Percentiles rank a stretch among this genome's conserved stretches.
Evolutionary conservation across 331 rosid species (phyloP).

Genomic region (Malus hybrid): DNA sequence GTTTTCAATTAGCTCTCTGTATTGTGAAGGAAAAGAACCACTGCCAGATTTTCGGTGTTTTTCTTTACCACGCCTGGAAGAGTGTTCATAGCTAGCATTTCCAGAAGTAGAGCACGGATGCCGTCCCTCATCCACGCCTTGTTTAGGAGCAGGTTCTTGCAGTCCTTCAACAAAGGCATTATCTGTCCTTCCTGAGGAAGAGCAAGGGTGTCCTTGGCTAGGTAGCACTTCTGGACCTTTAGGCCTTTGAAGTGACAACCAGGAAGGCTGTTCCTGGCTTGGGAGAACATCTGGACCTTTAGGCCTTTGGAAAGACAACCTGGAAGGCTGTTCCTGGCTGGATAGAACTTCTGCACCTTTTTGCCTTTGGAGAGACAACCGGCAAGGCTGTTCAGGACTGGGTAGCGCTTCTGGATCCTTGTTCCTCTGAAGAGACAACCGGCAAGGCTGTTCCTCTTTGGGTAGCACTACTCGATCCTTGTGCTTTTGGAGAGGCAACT

Average conservation of each 20-base stretch:
- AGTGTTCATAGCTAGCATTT: constrained; percentile 1
- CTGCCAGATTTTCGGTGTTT: not conserved
- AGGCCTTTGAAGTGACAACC: not conserved
- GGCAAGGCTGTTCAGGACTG: not conserved
- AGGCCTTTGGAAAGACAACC: not conserved
- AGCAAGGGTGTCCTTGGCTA: not conserved
- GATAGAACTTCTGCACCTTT: not conserved
- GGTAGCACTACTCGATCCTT: not conserved
- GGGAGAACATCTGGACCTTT: not conserved
- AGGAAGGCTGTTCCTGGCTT: not conserved
- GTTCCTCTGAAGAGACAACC: not conserved
- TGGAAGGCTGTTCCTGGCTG: not conserved
- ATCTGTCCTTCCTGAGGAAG: constrained; percentile 4
- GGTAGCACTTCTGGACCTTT: not conserved
- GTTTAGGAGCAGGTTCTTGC: not conserved
- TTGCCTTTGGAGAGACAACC: not conserved
- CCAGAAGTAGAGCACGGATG: constrained; percentile 6
- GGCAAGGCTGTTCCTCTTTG: not conserved
- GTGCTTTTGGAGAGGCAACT: not conserved
- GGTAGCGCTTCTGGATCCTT: not conserved
- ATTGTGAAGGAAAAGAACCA: not conserved
- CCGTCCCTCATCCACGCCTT: not conserved
- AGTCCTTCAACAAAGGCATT: not conserved
- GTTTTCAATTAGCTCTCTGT: constrained; percentile 12
- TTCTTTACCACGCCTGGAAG: constrained; percentile 3